These are phyloP conservation scores for Candida glaebosa DNA, from an alignment of 805 yeast genomes.

Conservation along the genomic window DNA sequence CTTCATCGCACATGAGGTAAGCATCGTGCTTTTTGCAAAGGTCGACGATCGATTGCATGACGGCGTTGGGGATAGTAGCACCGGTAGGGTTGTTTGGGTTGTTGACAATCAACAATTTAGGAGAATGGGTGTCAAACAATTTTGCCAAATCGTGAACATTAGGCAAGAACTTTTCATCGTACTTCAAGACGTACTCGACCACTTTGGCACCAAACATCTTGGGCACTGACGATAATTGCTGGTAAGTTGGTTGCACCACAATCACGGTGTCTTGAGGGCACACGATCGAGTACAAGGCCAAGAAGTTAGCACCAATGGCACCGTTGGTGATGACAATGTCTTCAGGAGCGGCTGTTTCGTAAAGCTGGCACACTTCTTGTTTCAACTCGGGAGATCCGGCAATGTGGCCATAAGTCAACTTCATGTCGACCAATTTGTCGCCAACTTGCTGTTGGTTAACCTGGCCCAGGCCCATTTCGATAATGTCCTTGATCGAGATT, in stretches of 20 bases:
- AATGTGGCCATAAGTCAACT: constrained; percentile 46
- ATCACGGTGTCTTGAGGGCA: constrained; percentile 46
- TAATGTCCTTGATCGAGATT: constrained; percentile 37
- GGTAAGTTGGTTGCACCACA: constrained; percentile 48
- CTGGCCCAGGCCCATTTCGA: constrained; percentile 19
- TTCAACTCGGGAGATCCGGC: constrained; percentile 42
- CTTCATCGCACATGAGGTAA: constrained; percentile 48
- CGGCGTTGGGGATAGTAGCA: constrained; percentile 31
- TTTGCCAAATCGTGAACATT: constrained; percentile 27
- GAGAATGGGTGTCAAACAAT: constrained; percentile 29
- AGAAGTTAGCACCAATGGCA: constrained; percentile 54
- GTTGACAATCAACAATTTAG: constrained; percentile 43
- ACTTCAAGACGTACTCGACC: constrained; percentile 27
- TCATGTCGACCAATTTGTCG: constrained; percentile 15
- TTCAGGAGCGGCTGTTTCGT: constrained; percentile 25
- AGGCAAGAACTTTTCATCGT: constrained; percentile 35
- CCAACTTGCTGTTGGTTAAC: constrained; percentile 13
- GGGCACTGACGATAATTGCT: constrained; percentile 48
- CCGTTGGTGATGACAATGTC: constrained; percentile 50
- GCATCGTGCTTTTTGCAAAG: constrained; percentile 32
- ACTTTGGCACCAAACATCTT: constrained; percentile 42
- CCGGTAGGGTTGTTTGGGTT: constrained; percentile 52
- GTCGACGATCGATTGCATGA: constrained; percentile 30
- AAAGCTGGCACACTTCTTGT: constrained; percentile 30
- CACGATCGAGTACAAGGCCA: constrained; percentile 41